Conservation (phyloP, 306 rosid species). For the Abrus precatorius region DNA sequence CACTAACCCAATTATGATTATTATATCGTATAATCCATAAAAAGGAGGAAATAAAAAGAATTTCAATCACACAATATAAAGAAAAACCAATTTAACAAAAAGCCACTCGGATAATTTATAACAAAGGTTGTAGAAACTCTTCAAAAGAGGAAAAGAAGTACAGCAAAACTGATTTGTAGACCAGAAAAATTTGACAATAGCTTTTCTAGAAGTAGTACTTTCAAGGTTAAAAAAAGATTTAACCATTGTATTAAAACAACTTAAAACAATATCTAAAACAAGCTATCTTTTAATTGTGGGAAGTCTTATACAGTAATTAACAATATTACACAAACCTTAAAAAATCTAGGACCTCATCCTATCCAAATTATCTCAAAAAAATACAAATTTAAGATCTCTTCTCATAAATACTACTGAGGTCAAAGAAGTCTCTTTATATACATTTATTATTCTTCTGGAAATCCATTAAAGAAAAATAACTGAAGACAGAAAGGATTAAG, state of each 20-base stretch:
- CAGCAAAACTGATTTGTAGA: conserved; percentile 35
- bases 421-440: background rate
- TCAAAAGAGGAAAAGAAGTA: conserved; percentile 12
- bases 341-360: conserved; percentile 9
- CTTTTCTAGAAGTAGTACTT: conserved; percentile 11
- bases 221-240: conserved; percentile 17
- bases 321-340: background rate
- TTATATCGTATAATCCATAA: conserved; percentile 31
- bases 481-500: conserved; percentile 28
- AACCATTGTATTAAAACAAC: background rate
- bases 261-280: conserved; percentile 4
- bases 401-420: conserved; percentile 3
- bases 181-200: background rate
- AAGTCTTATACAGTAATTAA: background rate
- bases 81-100: conserved; percentile 1
- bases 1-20: conserved; percentile 17
- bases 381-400: conserved; percentile 16
- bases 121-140: conserved; percentile 30
- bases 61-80: conserved; percentile 29
- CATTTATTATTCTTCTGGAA: conserved; percentile 27
- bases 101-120: conserved; percentile 11
- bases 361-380: conserved; percentile 30
- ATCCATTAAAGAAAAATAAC: background rate
- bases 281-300: conserved; percentile 1
- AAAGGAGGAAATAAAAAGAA: conserved; percentile 34